A percentile compares a stretch with the other conserved stretches of the same genome.
These are phyloP conservation scores for Artemisia tridentata DNA, from an alignment of 129 eudicot genomes.

Conservation along the genomic window DNA sequence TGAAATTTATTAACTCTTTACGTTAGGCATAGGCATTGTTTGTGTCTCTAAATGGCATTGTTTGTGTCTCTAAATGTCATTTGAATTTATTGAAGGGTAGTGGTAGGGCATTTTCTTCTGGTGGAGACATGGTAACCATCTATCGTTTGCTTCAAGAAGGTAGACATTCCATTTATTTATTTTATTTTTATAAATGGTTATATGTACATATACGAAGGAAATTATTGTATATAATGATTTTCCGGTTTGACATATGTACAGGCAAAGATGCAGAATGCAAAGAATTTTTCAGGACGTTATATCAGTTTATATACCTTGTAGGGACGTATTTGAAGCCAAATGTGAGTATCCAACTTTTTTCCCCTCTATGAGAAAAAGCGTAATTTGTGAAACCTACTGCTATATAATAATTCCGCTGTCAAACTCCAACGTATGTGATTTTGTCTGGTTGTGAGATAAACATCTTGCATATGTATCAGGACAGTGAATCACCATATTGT, in stretches of 20 bases:
- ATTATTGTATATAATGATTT: constrained; percentile 15
- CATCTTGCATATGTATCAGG: no score
- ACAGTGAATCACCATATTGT: no score
- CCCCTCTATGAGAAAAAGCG: background rate
- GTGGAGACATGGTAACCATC: constrained; percentile 68
- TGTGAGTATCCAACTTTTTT: constrained; percentile 46
- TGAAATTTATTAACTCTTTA: background rate
- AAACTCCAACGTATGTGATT: no score
- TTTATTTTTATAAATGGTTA: background rate
- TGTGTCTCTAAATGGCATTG: no score
- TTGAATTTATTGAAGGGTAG: constrained; percentile 55
- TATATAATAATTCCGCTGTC: no score
- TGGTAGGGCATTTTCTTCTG: constrained; percentile 88
- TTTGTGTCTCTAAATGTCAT: no score
- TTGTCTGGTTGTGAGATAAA: no score
- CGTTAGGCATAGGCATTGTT: background rate
- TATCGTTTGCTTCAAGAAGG: constrained; percentile 76
- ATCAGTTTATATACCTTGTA: constrained; percentile 78
- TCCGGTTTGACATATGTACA: constrained; percentile 35
- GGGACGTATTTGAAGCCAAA: constrained; percentile 93
- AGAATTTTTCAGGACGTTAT: constrained; percentile 54
- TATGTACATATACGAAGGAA: background rate
- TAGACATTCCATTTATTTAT: constrained; percentile 24
- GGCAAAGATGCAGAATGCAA: constrained; percentile 86
- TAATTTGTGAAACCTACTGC: no score